Evolutionary conservation across 305 asterid species (phyloP).

Genomic region (Rubia peregrina): DNA sequence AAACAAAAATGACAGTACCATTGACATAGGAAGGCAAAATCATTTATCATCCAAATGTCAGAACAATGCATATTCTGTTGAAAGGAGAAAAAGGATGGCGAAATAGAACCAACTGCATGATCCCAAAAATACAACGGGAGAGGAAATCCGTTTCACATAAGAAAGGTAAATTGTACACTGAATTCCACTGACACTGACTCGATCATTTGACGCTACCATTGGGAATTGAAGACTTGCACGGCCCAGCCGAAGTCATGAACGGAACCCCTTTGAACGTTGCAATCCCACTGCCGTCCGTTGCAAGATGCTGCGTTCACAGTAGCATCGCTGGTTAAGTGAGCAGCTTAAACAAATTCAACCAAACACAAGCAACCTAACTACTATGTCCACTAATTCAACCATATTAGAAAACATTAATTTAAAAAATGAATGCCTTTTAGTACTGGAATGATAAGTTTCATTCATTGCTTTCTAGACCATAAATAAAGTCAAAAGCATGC

Average conservation of each 20-base stretch:
- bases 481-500: not conserved
- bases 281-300: constrained; percentile 65
- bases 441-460: too few relatives aligned
- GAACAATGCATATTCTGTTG: not conserved
- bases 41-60: too few relatives aligned
- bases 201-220: constrained; percentile 64
- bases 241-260: constrained; percentile 85
- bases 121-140: not conserved
- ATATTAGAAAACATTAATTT: not conserved
- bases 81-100: not conserved
- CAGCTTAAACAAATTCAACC: not conserved
- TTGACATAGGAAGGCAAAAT: too few relatives aligned
- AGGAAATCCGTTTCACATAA: not conserved
- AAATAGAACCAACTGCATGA: not conserved
- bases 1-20: too few relatives aligned
- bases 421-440: not conserved
- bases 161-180: not conserved
- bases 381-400: not conserved
- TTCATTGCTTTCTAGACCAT: not conserved
- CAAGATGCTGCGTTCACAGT: constrained; percentile 56
- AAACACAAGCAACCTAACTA: not conserved
- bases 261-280: constrained; percentile 87
- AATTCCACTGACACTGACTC: not conserved
- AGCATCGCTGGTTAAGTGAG: not conserved
- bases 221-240: constrained; percentile 73